A percentile compares a stretch with the other conserved stretches of the same genome.
phyloP scores from a whole-genome alignment of 169 alveolate species.

The Perkinsus chesapeaki region DNA sequence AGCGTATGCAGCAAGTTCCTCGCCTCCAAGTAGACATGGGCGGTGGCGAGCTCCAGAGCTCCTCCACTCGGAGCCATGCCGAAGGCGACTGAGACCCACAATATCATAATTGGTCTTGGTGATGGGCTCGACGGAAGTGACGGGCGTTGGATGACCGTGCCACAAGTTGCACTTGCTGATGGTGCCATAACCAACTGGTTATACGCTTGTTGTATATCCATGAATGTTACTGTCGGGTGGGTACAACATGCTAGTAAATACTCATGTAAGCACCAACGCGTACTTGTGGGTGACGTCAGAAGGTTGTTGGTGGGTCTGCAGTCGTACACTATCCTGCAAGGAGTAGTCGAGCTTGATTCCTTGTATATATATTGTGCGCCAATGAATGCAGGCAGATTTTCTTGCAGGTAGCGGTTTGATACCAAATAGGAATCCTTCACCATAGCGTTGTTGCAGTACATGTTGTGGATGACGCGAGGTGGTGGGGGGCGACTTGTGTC shows the following conservation, averaged over 20 bases:
- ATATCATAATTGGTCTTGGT: background rate
- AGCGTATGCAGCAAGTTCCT: background rate
- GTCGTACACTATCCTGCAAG: background rate
- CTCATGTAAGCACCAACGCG: background rate
- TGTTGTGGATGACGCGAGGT: background rate
- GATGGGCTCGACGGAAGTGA: background rate
- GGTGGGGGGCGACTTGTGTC: background rate
- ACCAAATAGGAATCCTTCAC: background rate
- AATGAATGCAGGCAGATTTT: background rate
- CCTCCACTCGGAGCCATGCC: background rate
- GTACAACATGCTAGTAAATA: background rate
- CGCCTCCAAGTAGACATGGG: background rate
- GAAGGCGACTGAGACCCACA: background rate
- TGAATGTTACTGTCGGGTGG: background rate
- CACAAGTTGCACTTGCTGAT: background rate
- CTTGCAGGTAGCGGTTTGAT: background rate
- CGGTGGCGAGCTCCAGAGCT: background rate
- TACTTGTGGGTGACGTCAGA: background rate
- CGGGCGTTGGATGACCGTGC: background rate
- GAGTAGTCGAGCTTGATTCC: background rate
- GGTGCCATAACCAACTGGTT: background rate
- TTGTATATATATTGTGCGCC: background rate
- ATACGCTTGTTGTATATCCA: background rate
- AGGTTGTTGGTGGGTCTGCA: background rate
- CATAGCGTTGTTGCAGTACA: background rate